Conservation (phyloP, 371 early-diverging fungal species). For the Choanephora cucurbitarum region DNA sequence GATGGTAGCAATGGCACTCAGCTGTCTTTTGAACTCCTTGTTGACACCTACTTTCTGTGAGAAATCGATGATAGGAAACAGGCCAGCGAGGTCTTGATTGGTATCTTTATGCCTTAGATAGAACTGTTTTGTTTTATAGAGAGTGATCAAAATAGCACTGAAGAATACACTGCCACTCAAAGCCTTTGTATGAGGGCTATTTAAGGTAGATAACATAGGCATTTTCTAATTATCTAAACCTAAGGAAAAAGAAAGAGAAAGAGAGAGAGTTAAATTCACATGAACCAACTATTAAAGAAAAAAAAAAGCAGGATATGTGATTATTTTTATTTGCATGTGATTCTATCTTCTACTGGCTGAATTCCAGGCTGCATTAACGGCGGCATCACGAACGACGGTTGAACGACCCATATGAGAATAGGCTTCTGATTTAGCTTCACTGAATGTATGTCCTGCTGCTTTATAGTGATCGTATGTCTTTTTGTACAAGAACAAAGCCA, state of each 20-base stretch:
- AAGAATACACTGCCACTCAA: not conserved
- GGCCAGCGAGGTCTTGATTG: conserved; percentile 3
- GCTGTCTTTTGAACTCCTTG: conserved; percentile 68
- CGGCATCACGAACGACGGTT: conserved; percentile 49
- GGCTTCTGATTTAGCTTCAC: conserved; percentile 83
- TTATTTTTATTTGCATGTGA: conserved; percentile 8
- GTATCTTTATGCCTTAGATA: not conserved
- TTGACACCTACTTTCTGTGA: conserved; percentile 63
- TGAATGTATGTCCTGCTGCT: conserved; percentile 80
- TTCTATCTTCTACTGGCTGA: conserved; percentile 35
- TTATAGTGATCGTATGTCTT: conserved; percentile 75
- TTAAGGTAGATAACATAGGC: not conserved
- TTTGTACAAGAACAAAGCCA: conserved; percentile 63
- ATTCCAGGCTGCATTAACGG: conserved; percentile 56
- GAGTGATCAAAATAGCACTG: not conserved
- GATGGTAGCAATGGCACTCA: conserved; percentile 69
- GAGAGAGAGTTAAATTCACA: not conserved
- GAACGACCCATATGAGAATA: conserved; percentile 53
- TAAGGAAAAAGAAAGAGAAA: not conserved
- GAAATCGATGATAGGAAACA: conserved; percentile 37
- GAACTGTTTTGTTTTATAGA: conserved; percentile 8
- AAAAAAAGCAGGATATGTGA: conserved; percentile 9
- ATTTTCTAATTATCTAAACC: not conserved
- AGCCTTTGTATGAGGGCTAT: not conserved
- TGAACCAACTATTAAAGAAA: not conserved